phyloP scores from a whole-genome alignment of 176 grass and related monocot genomes.

The Juncus inflexus region DNA sequence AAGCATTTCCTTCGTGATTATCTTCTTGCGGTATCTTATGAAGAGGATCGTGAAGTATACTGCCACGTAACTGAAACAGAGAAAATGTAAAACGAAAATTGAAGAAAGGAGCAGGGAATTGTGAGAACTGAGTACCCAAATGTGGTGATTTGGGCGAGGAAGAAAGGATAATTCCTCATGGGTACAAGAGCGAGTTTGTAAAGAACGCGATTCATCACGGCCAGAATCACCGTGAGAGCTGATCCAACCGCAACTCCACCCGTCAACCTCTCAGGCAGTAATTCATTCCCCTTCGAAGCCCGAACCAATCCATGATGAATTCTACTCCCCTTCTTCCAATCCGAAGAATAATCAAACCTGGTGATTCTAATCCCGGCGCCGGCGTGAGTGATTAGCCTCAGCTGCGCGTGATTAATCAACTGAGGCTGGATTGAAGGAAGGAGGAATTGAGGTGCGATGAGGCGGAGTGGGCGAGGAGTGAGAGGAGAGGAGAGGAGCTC shows the following conservation, averaged over 20 bases:
- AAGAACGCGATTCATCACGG: conserved; percentile 88
- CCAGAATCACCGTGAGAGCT: conserved; percentile 43
- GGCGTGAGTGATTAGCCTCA: not conserved
- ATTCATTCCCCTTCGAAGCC: not conserved
- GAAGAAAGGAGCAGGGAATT: not conserved
- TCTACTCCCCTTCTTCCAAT: not conserved
- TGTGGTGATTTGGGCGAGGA: conserved; percentile 72
- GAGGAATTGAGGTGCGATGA: not conserved
- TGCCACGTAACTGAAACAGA: conserved; percentile 51
- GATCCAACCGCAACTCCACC: conserved; percentile 41
- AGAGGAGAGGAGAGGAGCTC: conserved; percentile 13
- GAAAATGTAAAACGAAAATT: not conserved
- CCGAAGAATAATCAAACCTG: not conserved
- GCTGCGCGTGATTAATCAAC: not conserved
- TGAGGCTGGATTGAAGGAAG: not conserved
- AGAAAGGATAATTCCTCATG: conserved; percentile 83
- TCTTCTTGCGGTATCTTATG: conserved; percentile 50
- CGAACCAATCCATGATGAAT: not conserved
- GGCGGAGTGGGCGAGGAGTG: not conserved
- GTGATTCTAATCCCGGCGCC: not conserved
- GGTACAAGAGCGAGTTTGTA: conserved; percentile 93
- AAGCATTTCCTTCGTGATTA: conserved; percentile 80
- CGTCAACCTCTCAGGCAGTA: conserved; percentile 6
- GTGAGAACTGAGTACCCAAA: conserved; percentile 47
- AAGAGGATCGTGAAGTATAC: conserved; percentile 80